These are phyloP conservation scores for Aquanectria penicillioides DNA, from an alignment of 2,329 filamentous ascomycete species.

Conservation along the genomic window DNA sequence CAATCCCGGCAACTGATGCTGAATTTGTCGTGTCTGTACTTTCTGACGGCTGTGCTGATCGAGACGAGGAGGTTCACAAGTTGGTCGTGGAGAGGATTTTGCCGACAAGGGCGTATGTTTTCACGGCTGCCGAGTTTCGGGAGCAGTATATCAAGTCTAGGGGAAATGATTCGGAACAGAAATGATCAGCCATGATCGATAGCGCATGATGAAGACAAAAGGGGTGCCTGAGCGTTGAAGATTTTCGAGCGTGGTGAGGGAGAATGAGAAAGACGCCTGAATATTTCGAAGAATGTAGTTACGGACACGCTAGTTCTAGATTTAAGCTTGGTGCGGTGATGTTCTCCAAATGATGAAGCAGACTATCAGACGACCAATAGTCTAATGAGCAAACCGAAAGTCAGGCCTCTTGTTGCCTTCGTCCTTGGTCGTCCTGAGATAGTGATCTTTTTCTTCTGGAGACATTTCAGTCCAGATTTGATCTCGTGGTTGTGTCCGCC, in stretches of 20 bases:
- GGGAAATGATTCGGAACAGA: neutral
- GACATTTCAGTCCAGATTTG: slow-evolving; percentile 59
- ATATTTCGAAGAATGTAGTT: no score
- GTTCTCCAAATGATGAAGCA: no score
- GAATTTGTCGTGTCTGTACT: slow-evolving; percentile 18
- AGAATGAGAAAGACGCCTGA: no score
- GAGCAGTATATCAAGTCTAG: neutral
- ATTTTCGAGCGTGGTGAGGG: no score
- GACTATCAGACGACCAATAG: no score
- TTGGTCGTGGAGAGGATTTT: neutral
- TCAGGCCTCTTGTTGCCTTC: slow-evolving; percentile 57
- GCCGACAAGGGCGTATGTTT: neutral
- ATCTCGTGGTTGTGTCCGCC: slow-evolving; percentile 57
- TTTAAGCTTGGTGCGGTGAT: no score
- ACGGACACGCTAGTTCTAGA: no score
- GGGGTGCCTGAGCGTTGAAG: no score
- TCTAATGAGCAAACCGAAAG: slow-evolving; percentile 54
- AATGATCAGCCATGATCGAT: no score
- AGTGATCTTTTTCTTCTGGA: slow-evolving; percentile 47
- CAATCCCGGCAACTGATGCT: slow-evolving; percentile 15
- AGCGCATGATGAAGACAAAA: no score
- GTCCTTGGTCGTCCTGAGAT: slow-evolving; percentile 51
- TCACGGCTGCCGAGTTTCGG: slow-evolving; percentile 4
- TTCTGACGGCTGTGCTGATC: slow-evolving; percentile 16
- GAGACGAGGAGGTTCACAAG: slow-evolving; percentile 11